A percentile compares a stretch with the other conserved stretches of the same genome.
phyloP scores from a whole-genome alignment of 768 basidiomycete species.

The Lactifluus piperatus region DNA sequence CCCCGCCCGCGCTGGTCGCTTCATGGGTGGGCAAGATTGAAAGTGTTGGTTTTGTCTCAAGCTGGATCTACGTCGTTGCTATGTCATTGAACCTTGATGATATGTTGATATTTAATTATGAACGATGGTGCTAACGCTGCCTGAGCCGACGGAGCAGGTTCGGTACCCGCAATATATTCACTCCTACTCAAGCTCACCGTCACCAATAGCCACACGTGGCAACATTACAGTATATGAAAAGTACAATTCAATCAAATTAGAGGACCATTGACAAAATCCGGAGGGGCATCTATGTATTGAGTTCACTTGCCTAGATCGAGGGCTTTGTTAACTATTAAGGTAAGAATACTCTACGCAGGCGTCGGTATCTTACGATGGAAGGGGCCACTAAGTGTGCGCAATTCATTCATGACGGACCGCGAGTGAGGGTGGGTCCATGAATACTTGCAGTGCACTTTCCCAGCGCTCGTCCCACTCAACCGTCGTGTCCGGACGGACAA shows the following conservation, averaged over 20 bases:
- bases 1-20: not conserved
- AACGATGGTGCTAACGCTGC: no score
- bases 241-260: not conserved
- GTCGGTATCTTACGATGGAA: no score
- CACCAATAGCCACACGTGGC: no score
- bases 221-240: no score
- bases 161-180: no score
- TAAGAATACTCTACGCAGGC: not conserved
- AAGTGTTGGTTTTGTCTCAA: no score
- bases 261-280: not conserved
- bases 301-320: not conserved
- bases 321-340: not conserved
- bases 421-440: constrained; percentile 39
- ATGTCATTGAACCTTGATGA: no score
- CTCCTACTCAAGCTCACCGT: no score
- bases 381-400: not conserved
- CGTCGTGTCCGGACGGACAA: constrained; percentile 52
- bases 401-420: constrained; percentile 2
- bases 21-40: not conserved
- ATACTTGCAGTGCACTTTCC: constrained; percentile 49
- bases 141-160: no score
- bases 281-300: not conserved
- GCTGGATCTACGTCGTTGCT: no score
- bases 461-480: constrained; percentile 78
- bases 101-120: no score